Evolutionary conservation across 2,329 filamentous ascomycete genomes (phyloP), one percentile per base, ranked within the genome.

Genomic region (Cadophora malorum): DNA sequence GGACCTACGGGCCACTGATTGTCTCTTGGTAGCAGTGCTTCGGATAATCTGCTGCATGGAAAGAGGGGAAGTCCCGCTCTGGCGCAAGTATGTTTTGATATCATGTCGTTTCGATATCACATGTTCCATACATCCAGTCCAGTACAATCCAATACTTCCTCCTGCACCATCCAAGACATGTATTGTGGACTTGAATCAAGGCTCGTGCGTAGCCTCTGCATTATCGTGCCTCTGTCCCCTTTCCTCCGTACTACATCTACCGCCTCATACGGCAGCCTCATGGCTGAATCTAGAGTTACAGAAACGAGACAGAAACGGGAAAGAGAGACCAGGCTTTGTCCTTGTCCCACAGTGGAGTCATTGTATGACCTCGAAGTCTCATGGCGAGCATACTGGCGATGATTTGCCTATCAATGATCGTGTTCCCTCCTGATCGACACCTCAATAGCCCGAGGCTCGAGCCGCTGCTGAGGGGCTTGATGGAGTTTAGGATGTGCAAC

Each of bases 191-290:
- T 33, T 55, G 25, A 55, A 55, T 33, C 52, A 33, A 33, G 25
- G 52, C 52, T 33, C 52, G 52, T 33, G 52, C 52, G 25, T 25
- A 3, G 19, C 25, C 19, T 55, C 45, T n/a, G 16, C 52, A 55
- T 33, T 55, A 55, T 55, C 52, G 52, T 55, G 52, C n/a, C 52
- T 55, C 16, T 33, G 25, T 53, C 50, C 50, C 16, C 50, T 31
- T 55, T 55, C 23, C 28, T 33, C 10, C 50, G 3, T 55, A 28
- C 25, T 1, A 28, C 16, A 53, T 12, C 45, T 19, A 8, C 50
- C 16, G 14, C 50, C 50, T 28, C 50, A 3, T 9, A 19, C 50
- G 6, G 45, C 21, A 49, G 45, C 45, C 45, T 49, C 45, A 10
- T 19, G n/a, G 45, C 8, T 2, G n/a, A 21, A n/a, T 9, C 10